These are phyloP conservation scores for Phytopythium mirpurense DNA, from an alignment of 352 stramenopile species.

Conservation along the genomic window DNA sequence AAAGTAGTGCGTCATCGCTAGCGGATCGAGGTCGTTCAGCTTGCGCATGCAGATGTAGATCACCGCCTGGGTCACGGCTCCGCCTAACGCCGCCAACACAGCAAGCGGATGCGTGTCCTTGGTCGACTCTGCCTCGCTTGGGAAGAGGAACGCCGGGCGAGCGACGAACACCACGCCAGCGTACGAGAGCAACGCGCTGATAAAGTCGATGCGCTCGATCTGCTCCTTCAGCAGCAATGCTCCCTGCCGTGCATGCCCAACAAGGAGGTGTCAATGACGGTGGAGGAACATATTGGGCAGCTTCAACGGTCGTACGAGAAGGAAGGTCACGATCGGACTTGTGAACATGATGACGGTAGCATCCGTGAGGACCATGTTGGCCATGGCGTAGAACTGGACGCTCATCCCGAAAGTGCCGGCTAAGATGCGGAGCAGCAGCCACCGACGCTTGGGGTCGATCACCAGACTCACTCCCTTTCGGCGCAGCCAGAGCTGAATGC, in stretches of 20 bases:
- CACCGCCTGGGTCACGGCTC: constrained; percentile 25
- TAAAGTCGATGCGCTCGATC: constrained; percentile 39
- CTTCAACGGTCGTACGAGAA: constrained; percentile 24
- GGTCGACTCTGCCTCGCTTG: constrained; percentile 6
- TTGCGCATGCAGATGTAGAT: constrained; percentile 48
- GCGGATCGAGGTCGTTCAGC: constrained; percentile 36
- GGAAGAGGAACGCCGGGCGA: constrained; percentile 47
- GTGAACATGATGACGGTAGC: constrained; percentile 65
- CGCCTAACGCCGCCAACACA: constrained; percentile 26
- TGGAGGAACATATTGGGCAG: background rate
- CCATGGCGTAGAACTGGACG: constrained; percentile 55
- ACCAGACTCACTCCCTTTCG: constrained; percentile 30
- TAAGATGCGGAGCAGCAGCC: constrained; percentile 42
- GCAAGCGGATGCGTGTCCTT: constrained; percentile 21
- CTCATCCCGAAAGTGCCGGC: constrained; percentile 46
- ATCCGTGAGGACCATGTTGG: constrained; percentile 70
- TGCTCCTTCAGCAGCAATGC: constrained; percentile 37
- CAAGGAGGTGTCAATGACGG: background rate
- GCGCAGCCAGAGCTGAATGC: constrained; percentile 24
- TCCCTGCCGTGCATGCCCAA: constrained; percentile 15
- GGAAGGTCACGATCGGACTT: constrained; percentile 53
- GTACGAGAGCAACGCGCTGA: constrained; percentile 39
- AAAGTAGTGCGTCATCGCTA: constrained; percentile 44
- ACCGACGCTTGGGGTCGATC: constrained; percentile 26
- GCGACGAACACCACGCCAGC: constrained; percentile 52